Base-by-base conservation (phyloP, 1,139 yeast species). In the Saccharomyces hybrid region DNA sequence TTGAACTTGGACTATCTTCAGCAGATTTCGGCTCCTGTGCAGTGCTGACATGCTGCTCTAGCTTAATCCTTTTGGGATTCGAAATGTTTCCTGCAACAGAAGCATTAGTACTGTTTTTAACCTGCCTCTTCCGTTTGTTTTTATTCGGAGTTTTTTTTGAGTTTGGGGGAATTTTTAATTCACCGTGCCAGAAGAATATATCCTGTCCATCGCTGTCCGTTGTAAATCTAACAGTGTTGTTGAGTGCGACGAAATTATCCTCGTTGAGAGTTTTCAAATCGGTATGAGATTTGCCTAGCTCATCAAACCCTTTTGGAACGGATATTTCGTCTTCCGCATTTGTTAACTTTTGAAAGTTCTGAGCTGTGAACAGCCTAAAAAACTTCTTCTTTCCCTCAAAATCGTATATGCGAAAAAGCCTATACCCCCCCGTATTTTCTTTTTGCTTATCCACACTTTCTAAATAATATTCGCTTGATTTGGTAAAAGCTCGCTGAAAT, bases 311-410 rank as follows among this genome's bases (percentile, higher is more conserved):
- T 25, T 48, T 16, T 5, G 49, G 54, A 38, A 44, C 48, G 2
- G 51, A 27, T 2, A 27, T 20, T 14, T 48, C 28, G 1, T 46
- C 31, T 9, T 54, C 34, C 3, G 51, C 47, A 16, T 60, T 65
- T 14, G 64, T 59, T 47, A 74, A 65, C 16, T 60, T 64, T 11
- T 71, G 59, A 51, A 74, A 77, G 51, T 76, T 71, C 4, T 69
- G 65, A 46, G 75, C 73, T 0, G 85, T 77, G 58, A 84, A 82
- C 60, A 87, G 83, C 46, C 95, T 74, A 65, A 82, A 88, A 61
- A 82, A 87, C 63, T 87, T 86, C 59, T 78, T 75, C 60, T 89
- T 82, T 0, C 95, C 95, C 57, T 81, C 83, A 59, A 83, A 83
- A 63, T 87, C 95, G 56, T 83, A 81, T 28, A 84, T 84, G 56